Evolutionary conservation across 805 yeast species (phyloP), one percentile per base, ranked within the genome.

Genomic region (Monosporozyma siamensis): DNA sequence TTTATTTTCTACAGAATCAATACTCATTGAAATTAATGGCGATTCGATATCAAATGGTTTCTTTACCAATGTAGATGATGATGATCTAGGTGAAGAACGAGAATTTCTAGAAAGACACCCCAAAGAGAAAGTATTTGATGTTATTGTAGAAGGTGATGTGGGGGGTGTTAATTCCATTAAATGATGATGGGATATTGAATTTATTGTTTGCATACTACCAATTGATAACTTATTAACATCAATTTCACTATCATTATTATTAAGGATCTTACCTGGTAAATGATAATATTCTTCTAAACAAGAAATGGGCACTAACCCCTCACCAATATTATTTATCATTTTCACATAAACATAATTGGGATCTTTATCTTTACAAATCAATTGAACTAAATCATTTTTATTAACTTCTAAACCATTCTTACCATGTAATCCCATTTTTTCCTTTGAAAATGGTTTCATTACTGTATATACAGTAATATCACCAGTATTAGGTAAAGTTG

Each of bases 131-230:
- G 41, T 41, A 8, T 27, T 41, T 10, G 55, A 52, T 6, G 41
- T 32, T 3, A 52, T 34, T 9, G 55, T 48, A 3, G 52, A 50
- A 15, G 55, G 55, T 4, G 55, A 50, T 1, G 54, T 48, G 23
- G 54, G 52, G 6, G 55, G 55, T 3, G 51, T 44, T n/a, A 47
- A 29, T 10, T 42, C 44, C 44, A 43, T 27, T 4, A 44, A 10
- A 18, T 29, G 34, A 10, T 38, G 38, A 15, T 27, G 32, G 8
- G 35, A 32, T 32, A 32, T 9, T 10, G 35, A 32, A 18, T 32
- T 32, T 4, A 32, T 18, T 9, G 35, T 32, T 11, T 32, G 35
- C 4, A 32, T 8, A 5, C 14, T 9, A 20, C 35, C 14, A 18
- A 20, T 4, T 8, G 22, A 32, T 32, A 20, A 32, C 18, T 32